phyloP scores from a whole-genome alignment of 768 basidiomycete species.

The Inosperma sp. region DNA sequence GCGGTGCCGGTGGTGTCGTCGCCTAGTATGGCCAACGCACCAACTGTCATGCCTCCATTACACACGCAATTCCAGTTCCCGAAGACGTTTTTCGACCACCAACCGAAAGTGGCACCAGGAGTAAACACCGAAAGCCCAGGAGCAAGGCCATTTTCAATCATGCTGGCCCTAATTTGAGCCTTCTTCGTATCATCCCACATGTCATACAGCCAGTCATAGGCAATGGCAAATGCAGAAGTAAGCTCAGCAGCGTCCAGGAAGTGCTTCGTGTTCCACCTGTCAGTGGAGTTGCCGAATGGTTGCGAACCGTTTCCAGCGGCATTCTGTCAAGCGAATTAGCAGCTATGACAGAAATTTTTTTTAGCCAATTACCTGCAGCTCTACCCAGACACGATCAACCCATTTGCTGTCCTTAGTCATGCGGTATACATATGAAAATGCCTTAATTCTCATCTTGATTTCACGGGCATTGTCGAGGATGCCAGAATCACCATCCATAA shows the following conservation, averaged over 20 bases:
- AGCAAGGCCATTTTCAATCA: slow-evolving; percentile 74
- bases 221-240: slow-evolving; percentile 82
- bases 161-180: slow-evolving; percentile 57
- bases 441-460: slow-evolving; percentile 89
- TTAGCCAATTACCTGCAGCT: slow-evolving; percentile 61
- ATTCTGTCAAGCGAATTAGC: slow-evolving; percentile 41
- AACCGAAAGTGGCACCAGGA: slow-evolving; percentile 45
- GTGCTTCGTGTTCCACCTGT: slow-evolving; percentile 83
- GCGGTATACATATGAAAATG: slow-evolving; percentile 83
- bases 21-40: slow-evolving; percentile 81
- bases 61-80: slow-evolving; percentile 99
- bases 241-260: slow-evolving; percentile 95
- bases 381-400: slow-evolving; percentile 80
- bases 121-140: slow-evolving; percentile 57
- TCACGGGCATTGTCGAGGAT: slow-evolving; percentile 88
- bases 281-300: slow-evolving; percentile 59
- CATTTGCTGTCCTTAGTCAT: slow-evolving; percentile 92
- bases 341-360: not conserved
- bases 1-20: slow-evolving; percentile 79
- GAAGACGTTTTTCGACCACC: slow-evolving; percentile 70
- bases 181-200: slow-evolving; percentile 74
- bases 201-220: slow-evolving; percentile 95
- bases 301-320: slow-evolving; percentile 66
- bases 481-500: slow-evolving; percentile 79
- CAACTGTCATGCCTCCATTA: slow-evolving; percentile 87